A percentile compares a stretch with the other conserved stretches of the same genome.
Conservation (phyloP, 2,329 filamentous ascomycete genomes). For the Pseudogymnoascus sp. region DNA sequence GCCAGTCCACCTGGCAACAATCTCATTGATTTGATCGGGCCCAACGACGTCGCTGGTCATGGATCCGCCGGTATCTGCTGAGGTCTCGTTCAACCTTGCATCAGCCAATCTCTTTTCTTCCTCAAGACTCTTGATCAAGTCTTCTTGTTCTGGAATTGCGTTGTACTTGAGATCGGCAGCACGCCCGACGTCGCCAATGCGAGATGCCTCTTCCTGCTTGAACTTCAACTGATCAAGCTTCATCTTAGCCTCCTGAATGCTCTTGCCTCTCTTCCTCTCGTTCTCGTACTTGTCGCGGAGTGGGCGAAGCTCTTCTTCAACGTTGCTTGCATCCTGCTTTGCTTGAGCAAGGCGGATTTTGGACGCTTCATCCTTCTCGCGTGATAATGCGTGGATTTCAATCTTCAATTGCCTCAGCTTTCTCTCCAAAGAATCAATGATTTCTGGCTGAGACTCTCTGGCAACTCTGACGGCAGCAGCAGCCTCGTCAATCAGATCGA, state of each 20-base stretch:
- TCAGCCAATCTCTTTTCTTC: slow-evolving; percentile 72
- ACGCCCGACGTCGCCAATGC: slow-evolving; percentile 73
- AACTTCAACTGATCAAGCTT: slow-evolving; percentile 88
- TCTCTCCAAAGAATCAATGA: slow-evolving; percentile 89
- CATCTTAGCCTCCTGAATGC: slow-evolving; percentile 89
- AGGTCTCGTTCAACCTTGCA: slow-evolving; percentile 51
- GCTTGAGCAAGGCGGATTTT: slow-evolving; percentile 74
- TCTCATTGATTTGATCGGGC: slow-evolving; percentile 97
- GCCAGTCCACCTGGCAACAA: slow-evolving; percentile 94
- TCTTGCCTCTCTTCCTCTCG: slow-evolving; percentile 83
- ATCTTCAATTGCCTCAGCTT: slow-evolving; percentile 87
- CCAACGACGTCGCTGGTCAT: slow-evolving; percentile 91
- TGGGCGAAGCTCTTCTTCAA: slow-evolving; percentile 85
- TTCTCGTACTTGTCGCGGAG: slow-evolving; percentile 92
- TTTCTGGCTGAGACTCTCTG: slow-evolving; percentile 91
- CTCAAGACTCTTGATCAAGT: slow-evolving; percentile 74
- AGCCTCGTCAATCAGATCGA: slow-evolving; percentile 93
- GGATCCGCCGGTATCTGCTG: slow-evolving; percentile 55
- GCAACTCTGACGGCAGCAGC: slow-evolving; percentile 94
- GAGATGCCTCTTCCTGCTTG: slow-evolving; percentile 88
- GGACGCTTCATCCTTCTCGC: slow-evolving; percentile 92
- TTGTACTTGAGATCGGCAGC: slow-evolving; percentile 96
- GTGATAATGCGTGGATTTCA: slow-evolving; percentile 88
- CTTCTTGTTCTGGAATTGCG: slow-evolving; percentile 86
- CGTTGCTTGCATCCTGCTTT: slow-evolving; percentile 85